Evolutionary conservation across 495 filamentous ascomycete species (phyloP), one percentile per base, ranked within the genome.

Genomic region (Lophiotrema nucula): DNA sequence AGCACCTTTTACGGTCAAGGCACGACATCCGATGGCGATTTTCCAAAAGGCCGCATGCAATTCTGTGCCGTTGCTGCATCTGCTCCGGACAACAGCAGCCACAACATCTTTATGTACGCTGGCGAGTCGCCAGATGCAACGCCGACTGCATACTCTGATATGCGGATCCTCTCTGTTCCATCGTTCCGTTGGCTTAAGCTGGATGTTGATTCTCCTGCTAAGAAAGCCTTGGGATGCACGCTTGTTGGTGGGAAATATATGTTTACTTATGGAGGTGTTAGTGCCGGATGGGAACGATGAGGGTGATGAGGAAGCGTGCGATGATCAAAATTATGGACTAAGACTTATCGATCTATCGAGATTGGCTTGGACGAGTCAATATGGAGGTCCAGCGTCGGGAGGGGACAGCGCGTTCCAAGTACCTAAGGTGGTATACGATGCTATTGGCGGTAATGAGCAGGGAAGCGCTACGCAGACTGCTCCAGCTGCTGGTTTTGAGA

Each of bases 151-250:
- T 49, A 13, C 22, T 35, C 42, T 4, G 53, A 56, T 18, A 35
- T 56, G 26, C 48, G 53, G 53, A 48, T 56, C 10, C 53, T 56
- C 18, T 47, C 43, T 10, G 21, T 56, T 2, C 53, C 53, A 35
- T 47, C 53, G 5, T 56, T 56, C 44, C 53, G 23, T 28, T 56
- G 53, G 53, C 3, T 56, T 22, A 13, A 12, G 3, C 23, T 47
- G 2, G 44, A 42, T 16, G 45, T 42, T 39, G 13, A 23, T 4
- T 23, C 16, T 37, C 16, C 13, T 3, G 10, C 53, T 2, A 2
- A 19, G 13, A 49, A 47, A 23, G 2, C 2, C 26, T 22, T 18
- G 37, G 53, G 42, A 3, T 56, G 53, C 22, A 49, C 53, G 2
- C 3, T 21, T 15, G 42, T 56, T 11, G 53, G 12, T 2, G 31